A percentile compares a stretch with the other conserved stretches of the same genome.
phyloP scores from a whole-genome alignment of 805 yeast species.

The Pichia paraexigua region DNA sequence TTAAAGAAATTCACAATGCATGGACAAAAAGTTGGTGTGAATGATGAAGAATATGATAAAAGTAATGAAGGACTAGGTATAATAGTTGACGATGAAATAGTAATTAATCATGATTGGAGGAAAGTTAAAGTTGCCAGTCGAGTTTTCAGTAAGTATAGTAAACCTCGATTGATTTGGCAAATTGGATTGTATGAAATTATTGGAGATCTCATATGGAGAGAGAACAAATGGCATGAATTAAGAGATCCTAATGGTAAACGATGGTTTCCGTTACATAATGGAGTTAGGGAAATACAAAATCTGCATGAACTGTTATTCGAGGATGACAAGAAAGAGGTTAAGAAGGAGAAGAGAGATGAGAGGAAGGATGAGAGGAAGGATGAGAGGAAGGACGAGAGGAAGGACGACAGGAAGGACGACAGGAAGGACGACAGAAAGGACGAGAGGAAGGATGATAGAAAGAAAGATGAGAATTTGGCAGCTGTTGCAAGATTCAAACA shows the following conservation, averaged over 20 bases:
- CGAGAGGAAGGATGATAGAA: neutral
- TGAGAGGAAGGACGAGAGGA: constrained; percentile 5
- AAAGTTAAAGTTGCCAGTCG: constrained; percentile 54
- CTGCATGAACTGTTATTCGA: constrained; percentile 4
- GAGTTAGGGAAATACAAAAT: neutral
- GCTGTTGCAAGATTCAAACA: constrained; percentile 22
- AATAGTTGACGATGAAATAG: constrained; percentile 24
- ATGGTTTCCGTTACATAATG: constrained; percentile 35
- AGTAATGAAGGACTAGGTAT: neutral
- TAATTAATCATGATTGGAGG: constrained; percentile 6
- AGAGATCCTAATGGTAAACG: constrained; percentile 35
- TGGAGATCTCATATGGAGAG: constrained; percentile 52
- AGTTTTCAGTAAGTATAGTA: constrained; percentile 43
- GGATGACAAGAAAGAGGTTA: constrained; percentile 1
- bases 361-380: constrained; percentile 4
- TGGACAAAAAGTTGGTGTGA: constrained; percentile 6
- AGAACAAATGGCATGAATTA: constrained; percentile 47
- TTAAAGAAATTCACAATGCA: constrained; percentile 28
- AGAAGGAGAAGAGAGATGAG: constrained; percentile 6
- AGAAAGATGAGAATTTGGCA: constrained; percentile 21
- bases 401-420: constrained; percentile 7
- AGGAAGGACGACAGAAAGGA: no score
- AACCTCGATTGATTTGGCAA: constrained; percentile 51
- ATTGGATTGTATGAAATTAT: constrained; percentile 51
- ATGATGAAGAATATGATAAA: constrained; percentile 11